Percentiles rank a stretch among this genome's conserved stretches.
Evolutionary conservation across 306 rosid genomes (phyloP).

Genomic region (Acacia confusa): DNA sequence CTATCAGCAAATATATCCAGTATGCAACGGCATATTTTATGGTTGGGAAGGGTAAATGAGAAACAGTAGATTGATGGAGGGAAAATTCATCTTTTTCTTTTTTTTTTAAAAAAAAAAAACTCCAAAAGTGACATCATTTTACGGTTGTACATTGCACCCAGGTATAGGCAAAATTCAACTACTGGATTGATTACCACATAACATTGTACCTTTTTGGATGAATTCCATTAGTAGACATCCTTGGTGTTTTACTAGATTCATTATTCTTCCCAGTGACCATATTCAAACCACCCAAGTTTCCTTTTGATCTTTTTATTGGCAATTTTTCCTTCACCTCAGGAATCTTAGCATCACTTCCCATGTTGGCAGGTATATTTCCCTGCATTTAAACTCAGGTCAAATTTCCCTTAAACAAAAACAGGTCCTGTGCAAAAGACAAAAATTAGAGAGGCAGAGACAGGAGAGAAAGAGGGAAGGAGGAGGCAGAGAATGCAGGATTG

Average conservation of each 20-base stretch:
- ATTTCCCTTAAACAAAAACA: background rate
- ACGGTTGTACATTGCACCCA: background rate
- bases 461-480: background rate
- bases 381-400: background rate
- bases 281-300: background rate
- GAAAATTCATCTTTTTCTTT: background rate
- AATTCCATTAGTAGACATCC: background rate
- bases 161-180: background rate
- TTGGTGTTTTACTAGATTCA: background rate
- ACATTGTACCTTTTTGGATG: background rate
- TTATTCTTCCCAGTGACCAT: background rate
- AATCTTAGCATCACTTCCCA: background rate
- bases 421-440: background rate
- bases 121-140: background rate
- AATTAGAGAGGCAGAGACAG: background rate
- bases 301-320: background rate
- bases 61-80: background rate
- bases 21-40: conserved; percentile 24
- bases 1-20: conserved; percentile 40
- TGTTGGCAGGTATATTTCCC: background rate
- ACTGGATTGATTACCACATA: background rate
- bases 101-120: background rate
- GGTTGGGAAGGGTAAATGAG: background rate
- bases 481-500: background rate
- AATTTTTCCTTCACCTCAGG: background rate